Base-by-base conservation (phyloP, 192 early-diverging fungal species). In the Coemansia sp. region DNA sequence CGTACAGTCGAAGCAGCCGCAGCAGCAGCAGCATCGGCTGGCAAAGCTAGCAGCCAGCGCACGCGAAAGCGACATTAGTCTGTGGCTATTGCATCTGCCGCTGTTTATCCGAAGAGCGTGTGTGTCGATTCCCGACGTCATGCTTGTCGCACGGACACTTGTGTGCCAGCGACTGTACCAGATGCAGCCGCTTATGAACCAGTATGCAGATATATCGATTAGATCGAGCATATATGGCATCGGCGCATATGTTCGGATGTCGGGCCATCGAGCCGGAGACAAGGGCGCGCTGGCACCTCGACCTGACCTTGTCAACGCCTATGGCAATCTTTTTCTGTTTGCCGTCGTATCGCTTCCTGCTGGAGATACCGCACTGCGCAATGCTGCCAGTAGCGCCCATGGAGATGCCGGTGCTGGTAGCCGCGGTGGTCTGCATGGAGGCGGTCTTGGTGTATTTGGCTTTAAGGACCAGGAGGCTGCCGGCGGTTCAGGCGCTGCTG, bases 81-180 rank as follows among this genome's bases (percentile, higher is more conserved):
- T 76, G 19, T 83, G 82, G 82, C 28, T 57, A 22, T 42, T 52
- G 23, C 54, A 66, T 25, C 67, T 83, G 18, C 58, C 77, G 18
- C 39, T 30, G 45, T 72, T 83, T 66, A 60, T 80, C 10, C 56
- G 70, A 36, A 71, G 75, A 1, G 76, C 78, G 23, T 65, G 74
- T 11, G 36, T 46, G 32, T 71, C 78, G 25, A 65, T 82, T 13
- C 73, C 80, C 2, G 62, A 80, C 10, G 77, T 73, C 25, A 77
- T 78, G 62, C 39, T 71, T 20, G 53, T 78, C 23, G 52, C 82
- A 22, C 63, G 82, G 4, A 68, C 72, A 14, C 52, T 73, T 19
- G 82, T 79, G 20, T 75, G 76, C 58, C 76, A 73, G 60, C 57
- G 76, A 14, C 67, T 83, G 20, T 72, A 79, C 39, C 75, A 79